A percentile compares a stretch with the other conserved stretches of the same genome.
Evolutionary conservation across 163 green algal species (phyloP).

Genomic region (Trebouxiophyceae sp.): DNA sequence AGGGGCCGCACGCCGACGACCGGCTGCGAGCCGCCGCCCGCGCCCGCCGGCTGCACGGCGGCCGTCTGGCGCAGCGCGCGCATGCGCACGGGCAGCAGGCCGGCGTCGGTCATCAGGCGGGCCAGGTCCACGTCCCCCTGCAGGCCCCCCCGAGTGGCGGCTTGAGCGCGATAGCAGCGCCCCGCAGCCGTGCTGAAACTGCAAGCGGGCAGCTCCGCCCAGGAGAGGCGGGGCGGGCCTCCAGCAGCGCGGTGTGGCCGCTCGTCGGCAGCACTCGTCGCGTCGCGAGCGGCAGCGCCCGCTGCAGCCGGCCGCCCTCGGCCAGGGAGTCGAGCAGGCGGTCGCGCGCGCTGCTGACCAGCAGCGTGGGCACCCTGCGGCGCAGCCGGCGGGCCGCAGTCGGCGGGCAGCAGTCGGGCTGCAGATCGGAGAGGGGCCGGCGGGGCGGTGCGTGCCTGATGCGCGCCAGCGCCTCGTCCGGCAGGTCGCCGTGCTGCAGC

Average conservation of each 20-base stretch:
- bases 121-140: conserved; percentile 34
- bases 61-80: too few relatives aligned
- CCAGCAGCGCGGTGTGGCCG: conserved; percentile 56
- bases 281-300: conserved; percentile 31
- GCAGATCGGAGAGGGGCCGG: too few relatives aligned
- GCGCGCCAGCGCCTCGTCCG: conserved; percentile 25
- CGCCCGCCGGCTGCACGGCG: too few relatives aligned
- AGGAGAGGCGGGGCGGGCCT: too few relatives aligned
- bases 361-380: conserved; percentile 31
- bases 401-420: too few relatives aligned
- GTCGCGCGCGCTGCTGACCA: conserved; percentile 48
- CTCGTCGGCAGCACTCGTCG: conserved; percentile 47
- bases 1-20: too few relatives aligned
- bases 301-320: conserved; percentile 47
- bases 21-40: too few relatives aligned
- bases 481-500: conserved; percentile 40
- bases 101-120: conserved; percentile 27
- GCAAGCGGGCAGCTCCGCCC: too few relatives aligned
- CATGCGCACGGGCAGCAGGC: conserved; percentile 16
- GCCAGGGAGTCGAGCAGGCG: conserved; percentile 50
- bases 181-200: too few relatives aligned
- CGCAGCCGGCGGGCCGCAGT: too few relatives aligned
- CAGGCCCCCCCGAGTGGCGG: too few relatives aligned
- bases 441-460: conserved; percentile 34
- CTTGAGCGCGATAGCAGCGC: too few relatives aligned